A percentile compares a stretch with the other conserved stretches of the same genome.
Evolutionary conservation across 495 filamentous ascomycete genomes (phyloP).

Genomic region (Paragyromitra xinjiangensis): DNA sequence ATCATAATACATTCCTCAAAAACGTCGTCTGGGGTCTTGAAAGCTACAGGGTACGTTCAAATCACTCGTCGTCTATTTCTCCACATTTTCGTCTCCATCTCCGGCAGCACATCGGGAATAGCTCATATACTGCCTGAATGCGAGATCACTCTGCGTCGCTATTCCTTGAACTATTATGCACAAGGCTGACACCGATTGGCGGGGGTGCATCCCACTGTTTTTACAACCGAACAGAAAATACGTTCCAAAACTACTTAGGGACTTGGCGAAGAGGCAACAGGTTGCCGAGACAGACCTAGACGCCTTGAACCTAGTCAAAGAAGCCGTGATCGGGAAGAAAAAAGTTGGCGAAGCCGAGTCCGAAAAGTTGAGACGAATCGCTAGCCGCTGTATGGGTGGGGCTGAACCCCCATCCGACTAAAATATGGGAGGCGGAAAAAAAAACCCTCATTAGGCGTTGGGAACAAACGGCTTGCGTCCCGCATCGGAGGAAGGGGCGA

Average conservation of each 20-base stretch:
- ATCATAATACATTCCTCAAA: constrained; percentile 50
- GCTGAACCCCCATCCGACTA: constrained; percentile 30
- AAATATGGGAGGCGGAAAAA: constrained; percentile 26
- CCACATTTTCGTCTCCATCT: constrained; percentile 11
- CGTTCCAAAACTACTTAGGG: constrained; percentile 55
- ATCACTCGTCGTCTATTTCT: constrained; percentile 23
- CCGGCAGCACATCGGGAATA: constrained; percentile 14
- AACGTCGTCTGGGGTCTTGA: constrained; percentile 45
- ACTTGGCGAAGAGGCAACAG: constrained; percentile 42
- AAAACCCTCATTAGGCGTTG: constrained; percentile 17
- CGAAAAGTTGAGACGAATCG: constrained; percentile 49
- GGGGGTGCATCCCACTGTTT: constrained; percentile 8
- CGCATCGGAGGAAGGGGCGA: constrained; percentile 1
- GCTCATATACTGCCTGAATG: constrained; percentile 31
- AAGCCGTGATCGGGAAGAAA: constrained; percentile 43
- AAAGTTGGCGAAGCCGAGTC: constrained; percentile 39
- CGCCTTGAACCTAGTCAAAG: constrained; percentile 44
- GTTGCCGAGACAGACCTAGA: constrained; percentile 35
- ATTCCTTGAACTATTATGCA: constrained; percentile 4
- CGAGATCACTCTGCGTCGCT: constrained; percentile 20
- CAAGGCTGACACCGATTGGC: constrained; percentile 28
- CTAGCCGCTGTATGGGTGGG: constrained; percentile 28
- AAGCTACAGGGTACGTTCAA: constrained; percentile 54
- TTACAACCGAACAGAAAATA: constrained; percentile 51
- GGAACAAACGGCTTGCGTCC: constrained; percentile 33